phyloP scores from a whole-genome alignment of 1,284 basidiomycete species.

The Cryptococcus sp. region DNA sequence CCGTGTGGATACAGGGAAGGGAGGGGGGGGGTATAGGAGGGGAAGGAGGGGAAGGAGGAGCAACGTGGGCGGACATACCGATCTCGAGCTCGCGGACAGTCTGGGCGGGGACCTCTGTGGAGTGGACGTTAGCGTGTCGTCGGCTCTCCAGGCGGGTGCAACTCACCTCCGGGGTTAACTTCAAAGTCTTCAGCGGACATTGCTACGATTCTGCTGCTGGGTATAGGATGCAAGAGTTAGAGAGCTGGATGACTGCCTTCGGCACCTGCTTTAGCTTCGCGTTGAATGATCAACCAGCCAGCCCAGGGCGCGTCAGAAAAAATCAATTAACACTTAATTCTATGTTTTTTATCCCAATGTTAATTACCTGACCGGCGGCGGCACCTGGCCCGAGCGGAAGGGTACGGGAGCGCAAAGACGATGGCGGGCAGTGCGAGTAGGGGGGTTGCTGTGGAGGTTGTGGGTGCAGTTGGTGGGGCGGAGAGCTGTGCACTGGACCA shows the following conservation, averaged over 20 bases:
- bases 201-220: neutral
- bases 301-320: neutral
- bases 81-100: slow-evolving; percentile 19
- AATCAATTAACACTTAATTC: too few species aligned
- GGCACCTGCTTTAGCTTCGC: too few species aligned
- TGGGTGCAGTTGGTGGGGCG: slow-evolving; percentile 36
- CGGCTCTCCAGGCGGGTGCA: neutral
- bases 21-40: neutral
- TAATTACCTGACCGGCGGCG: too few species aligned
- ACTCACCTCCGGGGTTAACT: slow-evolving; percentile 11
- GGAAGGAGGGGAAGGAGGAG: neutral
- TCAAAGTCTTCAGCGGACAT: slow-evolving; percentile 14
- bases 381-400: slow-evolving; percentile 8
- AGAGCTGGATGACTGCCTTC: too few species aligned
- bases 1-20: neutral
- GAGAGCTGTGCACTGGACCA: slow-evolving; percentile 38
- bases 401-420: slow-evolving; percentile 4
- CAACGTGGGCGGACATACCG: slow-evolving; percentile 14
- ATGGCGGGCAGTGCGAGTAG: slow-evolving; percentile 10
- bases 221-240: neutral
- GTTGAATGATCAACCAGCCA: neutral
- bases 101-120: slow-evolving; percentile 18
- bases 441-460: slow-evolving; percentile 28
- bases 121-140: slow-evolving; percentile 1
- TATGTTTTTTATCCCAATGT: too few species aligned